These are phyloP conservation scores for Solanum phureja DNA, from an alignment of 257 asterid genomes.

Conservation along the genomic window DNA sequence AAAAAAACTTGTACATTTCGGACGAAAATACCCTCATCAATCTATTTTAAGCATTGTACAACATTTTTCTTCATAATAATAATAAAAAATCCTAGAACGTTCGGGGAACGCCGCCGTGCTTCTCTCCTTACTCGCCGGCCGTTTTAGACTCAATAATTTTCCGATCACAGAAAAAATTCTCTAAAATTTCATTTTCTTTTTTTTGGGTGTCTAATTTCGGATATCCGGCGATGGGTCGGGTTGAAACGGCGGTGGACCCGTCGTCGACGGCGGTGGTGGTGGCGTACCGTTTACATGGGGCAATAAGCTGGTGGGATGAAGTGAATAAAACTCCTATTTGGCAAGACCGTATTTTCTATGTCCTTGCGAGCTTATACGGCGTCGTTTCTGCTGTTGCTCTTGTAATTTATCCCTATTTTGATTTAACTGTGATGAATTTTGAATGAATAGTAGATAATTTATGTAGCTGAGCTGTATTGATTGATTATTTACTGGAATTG, in stretches of 20 bases:
- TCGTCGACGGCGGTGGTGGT: constrained; percentile 21
- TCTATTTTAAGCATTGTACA: not conserved
- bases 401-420: constrained; percentile 17
- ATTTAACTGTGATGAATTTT: not conserved
- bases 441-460: not conserved
- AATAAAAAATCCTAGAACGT: not conserved
- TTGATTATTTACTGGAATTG: not conserved
- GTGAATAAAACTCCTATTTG: constrained; percentile 53
- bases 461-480: not conserved
- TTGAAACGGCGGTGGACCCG: constrained; percentile 30
- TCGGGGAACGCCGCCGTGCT: not conserved
- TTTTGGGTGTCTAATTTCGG: constrained; percentile 7
- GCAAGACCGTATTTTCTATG: constrained; percentile 78
- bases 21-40: not conserved
- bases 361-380: constrained; percentile 65
- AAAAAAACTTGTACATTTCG: not conserved
- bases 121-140: constrained; percentile 16
- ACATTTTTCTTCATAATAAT: not conserved
- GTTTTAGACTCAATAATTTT: not conserved
- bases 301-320: constrained; percentile 74
- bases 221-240: constrained; percentile 31
- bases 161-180: not conserved
- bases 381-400: constrained; percentile 68
- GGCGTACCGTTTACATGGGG: constrained; percentile 58
- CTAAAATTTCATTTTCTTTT: not conserved